Conservation (phyloP, 768 basidiomycete species). For the Baorangia bicolor region DNA sequence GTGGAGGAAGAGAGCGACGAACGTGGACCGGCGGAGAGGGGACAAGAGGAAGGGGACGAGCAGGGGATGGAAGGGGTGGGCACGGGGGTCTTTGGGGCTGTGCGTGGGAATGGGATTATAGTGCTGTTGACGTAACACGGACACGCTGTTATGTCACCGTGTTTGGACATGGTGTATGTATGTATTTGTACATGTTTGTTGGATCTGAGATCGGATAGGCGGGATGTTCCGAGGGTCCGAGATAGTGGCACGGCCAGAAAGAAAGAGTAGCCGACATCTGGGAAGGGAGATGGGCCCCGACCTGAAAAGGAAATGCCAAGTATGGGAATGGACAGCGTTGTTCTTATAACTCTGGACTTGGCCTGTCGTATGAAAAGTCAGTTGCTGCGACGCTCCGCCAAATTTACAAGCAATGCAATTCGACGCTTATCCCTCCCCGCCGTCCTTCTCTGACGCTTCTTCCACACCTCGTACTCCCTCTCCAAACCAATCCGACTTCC, state of each 20-base stretch:
- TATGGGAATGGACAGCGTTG: constrained; percentile 27
- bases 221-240: constrained; percentile 35
- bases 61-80: not conserved
- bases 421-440: constrained; percentile 52
- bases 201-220: constrained; percentile 32
- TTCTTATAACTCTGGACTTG: constrained; percentile 34
- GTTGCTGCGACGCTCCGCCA: constrained; percentile 24
- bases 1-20: not conserved
- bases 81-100: constrained; percentile 20
- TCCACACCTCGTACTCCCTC: constrained; percentile 74
- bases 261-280: constrained; percentile 41
- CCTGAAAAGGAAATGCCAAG: constrained; percentile 24
- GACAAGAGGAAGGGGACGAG: not conserved
- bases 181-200: constrained; percentile 9
- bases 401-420: constrained; percentile 45
- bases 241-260: constrained; percentile 33
- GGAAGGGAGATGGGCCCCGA: constrained; percentile 29
- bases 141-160: constrained; percentile 31
- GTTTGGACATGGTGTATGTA: constrained; percentile 16
- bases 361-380: constrained; percentile 9
- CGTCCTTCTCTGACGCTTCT: constrained; percentile 63
- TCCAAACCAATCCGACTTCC: constrained; percentile 45
- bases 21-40: constrained; percentile 14
- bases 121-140: constrained; percentile 31
- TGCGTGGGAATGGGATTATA: constrained; percentile 28